Evolutionary conservation across 1,139 yeast genomes (phyloP).

Genomic region (Lodderomyces orthopsilosis): DNA sequence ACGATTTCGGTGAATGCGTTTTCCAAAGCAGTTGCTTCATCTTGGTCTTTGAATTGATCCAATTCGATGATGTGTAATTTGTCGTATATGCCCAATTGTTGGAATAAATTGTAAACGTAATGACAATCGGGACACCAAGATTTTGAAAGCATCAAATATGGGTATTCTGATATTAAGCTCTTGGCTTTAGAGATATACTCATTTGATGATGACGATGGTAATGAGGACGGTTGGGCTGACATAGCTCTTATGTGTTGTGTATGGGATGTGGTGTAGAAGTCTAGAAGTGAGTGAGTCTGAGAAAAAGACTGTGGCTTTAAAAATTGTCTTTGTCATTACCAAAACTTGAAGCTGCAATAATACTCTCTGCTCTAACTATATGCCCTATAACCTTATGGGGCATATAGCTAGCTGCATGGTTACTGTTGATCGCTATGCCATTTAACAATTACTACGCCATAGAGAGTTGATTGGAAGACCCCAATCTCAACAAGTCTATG

Average conservation of each 20-base stretch:
- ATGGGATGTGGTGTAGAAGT: too few relatives aligned
- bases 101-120: slow-evolving; percentile 56
- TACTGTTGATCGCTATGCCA: too few relatives aligned
- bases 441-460: too few relatives aligned
- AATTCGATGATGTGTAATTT: slow-evolving; percentile 58
- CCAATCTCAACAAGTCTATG: too few relatives aligned
- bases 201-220: not conserved
- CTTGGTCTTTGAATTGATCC: slow-evolving; percentile 49
- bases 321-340: too few relatives aligned
- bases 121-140: slow-evolving; percentile 81
- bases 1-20: slow-evolving; percentile 57
- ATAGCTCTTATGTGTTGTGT: not conserved
- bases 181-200: slow-evolving; percentile 26
- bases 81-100: slow-evolving; percentile 44
- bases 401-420: too few relatives aligned
- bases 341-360: too few relatives aligned
- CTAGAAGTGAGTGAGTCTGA: too few relatives aligned
- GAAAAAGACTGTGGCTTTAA: too few relatives aligned
- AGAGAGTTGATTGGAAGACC: too few relatives aligned
- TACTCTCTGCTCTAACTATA: too few relatives aligned
- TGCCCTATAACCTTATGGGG: too few relatives aligned
- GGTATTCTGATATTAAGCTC: slow-evolving; percentile 43
- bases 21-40: slow-evolving; percentile 56
- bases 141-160: slow-evolving; percentile 58
- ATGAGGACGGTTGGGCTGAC: not conserved